These are phyloP conservation scores for Exobasidium cylindrosporum DNA, from an alignment of 1,284 basidiomycete species.

Conservation along the genomic window DNA sequence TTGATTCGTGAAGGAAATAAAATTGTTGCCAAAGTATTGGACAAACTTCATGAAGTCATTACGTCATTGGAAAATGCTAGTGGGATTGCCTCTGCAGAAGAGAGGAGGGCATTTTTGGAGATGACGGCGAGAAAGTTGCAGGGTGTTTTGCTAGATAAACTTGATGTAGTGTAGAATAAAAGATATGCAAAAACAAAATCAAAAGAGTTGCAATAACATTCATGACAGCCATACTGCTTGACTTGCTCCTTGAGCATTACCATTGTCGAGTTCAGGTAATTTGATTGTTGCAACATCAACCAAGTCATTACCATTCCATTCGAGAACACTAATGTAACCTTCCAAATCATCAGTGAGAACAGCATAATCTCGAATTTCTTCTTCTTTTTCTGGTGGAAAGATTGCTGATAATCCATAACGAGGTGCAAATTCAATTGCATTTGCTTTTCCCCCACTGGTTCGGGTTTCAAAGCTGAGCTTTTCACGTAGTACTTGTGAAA, in stretches of 20 bases:
- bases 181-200: too few relatives aligned
- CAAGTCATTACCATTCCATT: constrained; percentile 20
- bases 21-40: background rate
- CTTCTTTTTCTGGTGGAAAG: background rate
- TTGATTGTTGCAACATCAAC: constrained; percentile 17
- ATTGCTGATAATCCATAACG: constrained; percentile 2
- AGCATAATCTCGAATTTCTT: constrained; percentile 17
- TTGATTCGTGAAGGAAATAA: constrained; percentile 6
- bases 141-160: background rate
- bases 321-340: constrained; percentile 33
- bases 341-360: constrained; percentile 46
- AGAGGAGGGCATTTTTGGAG: constrained; percentile 18
- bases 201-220: too few relatives aligned
- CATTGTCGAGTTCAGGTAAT: constrained; percentile 23
- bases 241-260: constrained; percentile 36
- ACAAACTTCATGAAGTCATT: background rate
- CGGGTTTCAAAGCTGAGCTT: constrained; percentile 23
- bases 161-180: background rate
- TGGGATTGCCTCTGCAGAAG: constrained; percentile 8
- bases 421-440: constrained; percentile 43
- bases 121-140: constrained; percentile 19
- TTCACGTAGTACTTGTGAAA: background rate
- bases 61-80: background rate
- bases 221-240: constrained; percentile 49
- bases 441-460: constrained; percentile 48